phyloP scores from a whole-genome alignment of 2,329 filamentous ascomycete genomes.

The Arthrobotrys entomopaga region DNA sequence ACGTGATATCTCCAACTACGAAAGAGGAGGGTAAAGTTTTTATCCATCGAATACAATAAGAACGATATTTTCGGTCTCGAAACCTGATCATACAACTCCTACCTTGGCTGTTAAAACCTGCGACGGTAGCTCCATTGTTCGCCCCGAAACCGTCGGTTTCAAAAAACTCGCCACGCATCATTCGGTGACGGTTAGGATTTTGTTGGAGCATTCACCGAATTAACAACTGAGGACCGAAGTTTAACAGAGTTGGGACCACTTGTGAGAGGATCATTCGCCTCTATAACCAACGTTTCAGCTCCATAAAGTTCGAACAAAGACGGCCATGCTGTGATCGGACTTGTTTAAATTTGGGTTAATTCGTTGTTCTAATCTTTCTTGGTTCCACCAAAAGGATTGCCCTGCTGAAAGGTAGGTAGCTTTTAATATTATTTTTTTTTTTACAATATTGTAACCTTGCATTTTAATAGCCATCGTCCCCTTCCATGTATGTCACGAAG shows the following conservation, averaged over 20 bases:
- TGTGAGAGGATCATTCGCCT: constrained; percentile 30
- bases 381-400: constrained; percentile 14
- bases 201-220: constrained; percentile 18
- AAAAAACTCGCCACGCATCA: constrained; percentile 14
- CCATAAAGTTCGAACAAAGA: constrained; percentile 41
- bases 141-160: constrained; percentile 33
- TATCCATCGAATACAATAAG: constrained; percentile 1
- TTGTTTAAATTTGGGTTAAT: constrained; percentile 18
- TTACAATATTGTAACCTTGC: constrained; percentile 32
- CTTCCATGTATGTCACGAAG: constrained; percentile 7
- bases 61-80: not conserved
- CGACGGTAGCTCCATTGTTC: constrained; percentile 31
- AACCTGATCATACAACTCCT: not conserved
- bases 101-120: not conserved
- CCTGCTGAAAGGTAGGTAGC: constrained; percentile 8
- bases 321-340: constrained; percentile 46
- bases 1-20: constrained; percentile 1
- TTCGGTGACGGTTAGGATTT: constrained; percentile 20
- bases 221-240: constrained; percentile 11
- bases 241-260: constrained; percentile 21
- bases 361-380: constrained; percentile 31
- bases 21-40: not conserved
- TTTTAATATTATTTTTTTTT: constrained; percentile 5
- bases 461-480: constrained; percentile 22
- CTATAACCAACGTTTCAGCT: constrained; percentile 51